Base-by-base conservation (phyloP, 305 asterid genomes). In the Salvia sclarea region DNA sequence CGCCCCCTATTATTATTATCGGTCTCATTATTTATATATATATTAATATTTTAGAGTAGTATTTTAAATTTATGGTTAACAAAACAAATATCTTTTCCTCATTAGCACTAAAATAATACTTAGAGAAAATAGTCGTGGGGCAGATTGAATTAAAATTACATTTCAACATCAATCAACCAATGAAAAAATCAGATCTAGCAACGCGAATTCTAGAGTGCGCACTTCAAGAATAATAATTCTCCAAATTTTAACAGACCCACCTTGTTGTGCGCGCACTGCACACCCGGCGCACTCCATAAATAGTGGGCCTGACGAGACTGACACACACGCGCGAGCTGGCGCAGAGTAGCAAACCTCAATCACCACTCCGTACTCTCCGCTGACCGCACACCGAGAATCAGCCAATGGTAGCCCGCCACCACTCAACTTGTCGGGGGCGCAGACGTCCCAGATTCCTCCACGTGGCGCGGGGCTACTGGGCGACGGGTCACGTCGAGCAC, bases 391-490 rank as follows among this genome's bases (percentile, higher is more conserved):
- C 30, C 47, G 11, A 16, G 16, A 31, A 3, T 16, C 9, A 4
- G 3, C 87, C 79, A 82, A 71, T 74, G 55, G 64, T 0, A 13
- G n/a, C 0, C 12, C 16, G 65, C 79, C 85, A 76, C 8, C 14
- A 52, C n/a, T 20, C 74, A 8, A 21, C 31, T 14, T 76, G 75
- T 64, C 77, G 75, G 76, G 38, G 12, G 1, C 22, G 3, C 0
- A 0, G 6, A 76, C 88, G 87, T 75, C 24, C 35, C 44, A 0
- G 43, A 74, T 75, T 38, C 67, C 3, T 44, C 84, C 91, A 88
- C 89, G 84, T 79, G 8, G 0, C 70, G 21, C 13, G 0, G 30
- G 12, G 38, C 21, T 43, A 86, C 80, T 88, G 89, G 90, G 20
- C n/a, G 0, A 0, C 3, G 0, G 0, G 16, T 82, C 81, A 58